These are phyloP conservation scores for Colletotrichum tanaceti DNA, from an alignment of 2,329 filamentous ascomycete genomes.

Conservation along the genomic window DNA sequence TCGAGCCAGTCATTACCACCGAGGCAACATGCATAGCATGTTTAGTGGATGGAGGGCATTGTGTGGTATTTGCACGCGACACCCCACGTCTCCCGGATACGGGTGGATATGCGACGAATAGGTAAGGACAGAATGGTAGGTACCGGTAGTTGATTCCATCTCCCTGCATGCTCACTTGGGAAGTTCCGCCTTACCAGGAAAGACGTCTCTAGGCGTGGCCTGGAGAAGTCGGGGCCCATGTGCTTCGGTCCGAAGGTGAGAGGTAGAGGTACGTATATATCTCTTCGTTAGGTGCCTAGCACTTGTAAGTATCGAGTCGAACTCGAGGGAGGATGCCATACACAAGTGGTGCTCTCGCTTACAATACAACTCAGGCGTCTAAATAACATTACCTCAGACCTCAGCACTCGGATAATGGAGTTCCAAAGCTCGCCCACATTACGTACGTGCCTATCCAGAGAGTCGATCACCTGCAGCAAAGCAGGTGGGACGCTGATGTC, in stretches of 20 bases:
- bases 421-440: slow-evolving; percentile 1
- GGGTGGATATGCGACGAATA: not conserved
- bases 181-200: no score
- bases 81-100: not conserved
- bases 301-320: not conserved
- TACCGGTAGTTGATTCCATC: no score
- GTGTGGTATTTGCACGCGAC: not conserved
- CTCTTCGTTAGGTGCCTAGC: not conserved
- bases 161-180: no score
- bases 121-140: no score
- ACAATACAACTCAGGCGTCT: not conserved
- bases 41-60: not conserved
- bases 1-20: not conserved
- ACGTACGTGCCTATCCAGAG: not conserved
- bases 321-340: not conserved
- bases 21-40: not conserved
- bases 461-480: slow-evolving; percentile 13
- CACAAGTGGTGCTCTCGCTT: not conserved
- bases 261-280: not conserved
- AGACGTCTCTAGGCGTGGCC: not conserved
- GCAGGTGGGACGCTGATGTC: slow-evolving; percentile 10
- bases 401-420: not conserved
- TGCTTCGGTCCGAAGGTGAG: not conserved
- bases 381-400: not conserved
- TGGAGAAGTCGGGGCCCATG: not conserved